A percentile compares a stretch with the other conserved stretches of the same genome.
These are phyloP conservation scores for Corrigiola litoralis DNA, from an alignment of 179 eudicot species.

Conservation along the genomic window DNA sequence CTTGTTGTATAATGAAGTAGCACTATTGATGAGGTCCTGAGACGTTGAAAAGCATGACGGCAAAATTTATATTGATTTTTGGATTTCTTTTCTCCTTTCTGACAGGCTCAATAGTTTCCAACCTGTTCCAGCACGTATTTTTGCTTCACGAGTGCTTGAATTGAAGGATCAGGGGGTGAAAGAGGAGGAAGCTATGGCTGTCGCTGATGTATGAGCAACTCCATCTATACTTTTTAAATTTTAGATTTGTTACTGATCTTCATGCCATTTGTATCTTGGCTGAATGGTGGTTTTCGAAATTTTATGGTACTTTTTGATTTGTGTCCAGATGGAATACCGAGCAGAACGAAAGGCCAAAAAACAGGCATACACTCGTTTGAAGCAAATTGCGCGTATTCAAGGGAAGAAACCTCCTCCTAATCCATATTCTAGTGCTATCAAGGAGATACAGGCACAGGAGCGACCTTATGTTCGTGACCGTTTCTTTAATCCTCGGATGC, in stretches of 20 bases:
- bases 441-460: constrained; percentile 90
- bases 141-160: constrained; percentile 63
- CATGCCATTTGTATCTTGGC: background rate
- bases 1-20: background rate
- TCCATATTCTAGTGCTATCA: constrained; percentile 83
- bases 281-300: background rate
- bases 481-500: constrained; percentile 51
- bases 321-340: constrained; percentile 72
- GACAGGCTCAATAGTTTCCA: constrained; percentile 54
- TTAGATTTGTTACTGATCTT: background rate
- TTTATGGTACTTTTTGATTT: background rate
- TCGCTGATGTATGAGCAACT: constrained; percentile 62
- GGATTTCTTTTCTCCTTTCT: constrained; percentile 2
- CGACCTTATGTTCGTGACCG: constrained; percentile 65
- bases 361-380: constrained; percentile 62
- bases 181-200: constrained; percentile 62
- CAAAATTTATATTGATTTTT: background rate
- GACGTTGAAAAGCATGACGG: background rate
- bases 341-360: constrained; percentile 56
- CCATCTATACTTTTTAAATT: background rate
- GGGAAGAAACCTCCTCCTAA: constrained; percentile 74
- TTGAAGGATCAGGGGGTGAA: constrained; percentile 62
- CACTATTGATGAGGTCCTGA: background rate
- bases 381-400: constrained; percentile 63
- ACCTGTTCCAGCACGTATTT: constrained; percentile 60